Percentiles rank a stretch among this genome's conserved stretches.
Evolutionary conservation across 1,284 basidiomycete species (phyloP).

Genomic region (Cryptococcus wingfieldii): DNA sequence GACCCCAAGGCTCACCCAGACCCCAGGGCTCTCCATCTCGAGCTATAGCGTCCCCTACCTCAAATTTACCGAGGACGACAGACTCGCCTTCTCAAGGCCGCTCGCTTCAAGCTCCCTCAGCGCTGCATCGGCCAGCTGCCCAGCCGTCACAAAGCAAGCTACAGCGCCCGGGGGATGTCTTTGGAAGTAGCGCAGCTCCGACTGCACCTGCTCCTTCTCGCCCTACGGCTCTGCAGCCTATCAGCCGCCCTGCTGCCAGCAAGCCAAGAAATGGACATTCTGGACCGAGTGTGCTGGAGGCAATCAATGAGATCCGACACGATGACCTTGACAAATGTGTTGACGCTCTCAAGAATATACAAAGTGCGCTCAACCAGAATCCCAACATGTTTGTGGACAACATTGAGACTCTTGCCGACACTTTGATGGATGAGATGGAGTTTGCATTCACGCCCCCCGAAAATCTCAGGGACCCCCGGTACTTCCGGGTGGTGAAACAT

Average conservation of each 20-base stretch:
- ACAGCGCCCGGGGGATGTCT: neutral
- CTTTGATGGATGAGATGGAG: conserved; percentile 80
- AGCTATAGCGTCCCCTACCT: neutral
- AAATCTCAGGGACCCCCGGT: conserved; percentile 65
- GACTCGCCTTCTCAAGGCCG: conserved; percentile 13
- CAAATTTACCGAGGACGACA: conserved; percentile 1
- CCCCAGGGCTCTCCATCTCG: neutral
- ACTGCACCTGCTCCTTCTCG: conserved; percentile 4
- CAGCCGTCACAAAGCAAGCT: conserved; percentile 1
- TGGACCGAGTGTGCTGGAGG: conserved; percentile 14
- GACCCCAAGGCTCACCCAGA: neutral
- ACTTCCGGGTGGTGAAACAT: conserved; percentile 89
- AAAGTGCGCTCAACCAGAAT: conserved; percentile 69
- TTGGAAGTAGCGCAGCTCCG: neutral
- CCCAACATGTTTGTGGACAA: conserved; percentile 55
- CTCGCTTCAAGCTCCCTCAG: conserved; percentile 10
- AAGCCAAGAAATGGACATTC: neutral
- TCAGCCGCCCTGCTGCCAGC: conserved; percentile 6
- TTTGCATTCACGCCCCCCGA: conserved; percentile 78
- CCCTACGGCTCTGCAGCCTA: conserved; percentile 23
- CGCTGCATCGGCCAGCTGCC: conserved; percentile 6
- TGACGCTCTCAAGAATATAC: conserved; percentile 88
- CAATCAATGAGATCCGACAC: conserved; percentile 37
- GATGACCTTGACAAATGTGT: conserved; percentile 79
- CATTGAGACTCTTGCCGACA: conserved; percentile 68